Evolutionary conservation across 1,284 basidiomycete genomes (phyloP), one percentile per base, ranked within the genome.

Genomic region (Mycena citricolor): DNA sequence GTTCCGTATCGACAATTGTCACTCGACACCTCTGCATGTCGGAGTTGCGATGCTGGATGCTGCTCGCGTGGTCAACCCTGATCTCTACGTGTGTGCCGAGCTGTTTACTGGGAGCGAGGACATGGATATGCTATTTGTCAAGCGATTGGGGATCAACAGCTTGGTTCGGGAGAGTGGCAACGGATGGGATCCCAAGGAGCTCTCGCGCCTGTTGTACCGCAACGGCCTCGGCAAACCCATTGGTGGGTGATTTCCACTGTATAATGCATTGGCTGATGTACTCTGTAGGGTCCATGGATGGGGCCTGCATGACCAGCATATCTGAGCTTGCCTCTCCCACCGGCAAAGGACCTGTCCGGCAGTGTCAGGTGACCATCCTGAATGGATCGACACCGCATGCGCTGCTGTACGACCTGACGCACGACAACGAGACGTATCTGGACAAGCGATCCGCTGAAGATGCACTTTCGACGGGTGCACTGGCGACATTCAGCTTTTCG

Each of bases 1-100:
- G 6, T 97, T 99, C 77, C 81, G 97, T 19, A 88, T 99, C 57
- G 95, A 99, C 67, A 99, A 99, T 63, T 97, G 93, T 58, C 95
- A 99, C 67, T 98, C 95, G 12, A 99, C 95, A 0, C 97, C 95
- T 5, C 69, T 98, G 34, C 84, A 92, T 54, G 93, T 98, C 14
- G 95, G 94, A n/a, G 86, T 87, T 12, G 74, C 78, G 44, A 85
- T 99, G 70, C 83, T 99, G 23, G 97, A 99, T 60, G 84, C 86
- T 8, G 95, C 94, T 5, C 80, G 97, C 30, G 81, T 83, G 17
- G 80, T 84, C 44, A 94, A 94, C 57, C 93, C 94, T 1, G 79
- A 99, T 59, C 74, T 99, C 25, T 98, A 98, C 60, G 83, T 99
- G 33, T 94, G 92, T 61, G 95, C 95, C 4, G 95, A 99, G 66